Evolutionary conservation across 805 yeast genomes (phyloP).

Genomic region (Kluyveromyces dobzhanskii): DNA sequence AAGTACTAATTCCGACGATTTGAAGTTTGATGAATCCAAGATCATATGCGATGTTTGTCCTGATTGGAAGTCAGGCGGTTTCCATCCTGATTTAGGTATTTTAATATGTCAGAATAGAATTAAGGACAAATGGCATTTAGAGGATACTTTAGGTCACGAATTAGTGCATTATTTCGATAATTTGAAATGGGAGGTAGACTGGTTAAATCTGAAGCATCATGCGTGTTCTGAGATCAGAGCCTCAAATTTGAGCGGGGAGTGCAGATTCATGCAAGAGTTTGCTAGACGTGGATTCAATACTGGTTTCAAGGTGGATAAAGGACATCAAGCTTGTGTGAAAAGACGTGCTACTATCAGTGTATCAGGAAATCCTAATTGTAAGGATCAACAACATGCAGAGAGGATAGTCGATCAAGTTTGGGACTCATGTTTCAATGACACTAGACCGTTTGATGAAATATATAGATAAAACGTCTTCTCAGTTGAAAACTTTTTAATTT

Average conservation of each 20-base stretch:
- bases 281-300: slow-evolving; percentile 29
- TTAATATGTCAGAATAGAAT: slow-evolving; percentile 80
- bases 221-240: slow-evolving; percentile 98
- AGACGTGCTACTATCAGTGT: slow-evolving; percentile 86
- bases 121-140: slow-evolving; percentile 66
- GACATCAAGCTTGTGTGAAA: slow-evolving; percentile 85
- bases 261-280: slow-evolving; percentile 83
- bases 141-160: slow-evolving; percentile 89
- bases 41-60: slow-evolving; percentile 77
- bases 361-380: slow-evolving; percentile 76
- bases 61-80: slow-evolving; percentile 83
- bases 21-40: slow-evolving; percentile 23
- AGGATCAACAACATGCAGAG: slow-evolving; percentile 62
- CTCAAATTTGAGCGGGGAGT: slow-evolving; percentile 86
- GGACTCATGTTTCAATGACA: slow-evolving; percentile 88
- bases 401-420: slow-evolving; percentile 80
- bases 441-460: slow-evolving; percentile 91
- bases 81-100: slow-evolving; percentile 83
- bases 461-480: slow-evolving; percentile 42
- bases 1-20: slow-evolving; percentile 8
- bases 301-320: slow-evolving; percentile 51
- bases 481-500: not conserved
- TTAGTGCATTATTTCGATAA: slow-evolving; percentile 90
- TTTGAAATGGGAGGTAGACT: slow-evolving; percentile 77
- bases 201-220: slow-evolving; percentile 80